Percentiles rank a stretch among this genome's conserved stretches.
These are phyloP conservation scores for Dispira parvispora DNA, from an alignment of 192 early-diverging fungal species.

Conservation along the genomic window DNA sequence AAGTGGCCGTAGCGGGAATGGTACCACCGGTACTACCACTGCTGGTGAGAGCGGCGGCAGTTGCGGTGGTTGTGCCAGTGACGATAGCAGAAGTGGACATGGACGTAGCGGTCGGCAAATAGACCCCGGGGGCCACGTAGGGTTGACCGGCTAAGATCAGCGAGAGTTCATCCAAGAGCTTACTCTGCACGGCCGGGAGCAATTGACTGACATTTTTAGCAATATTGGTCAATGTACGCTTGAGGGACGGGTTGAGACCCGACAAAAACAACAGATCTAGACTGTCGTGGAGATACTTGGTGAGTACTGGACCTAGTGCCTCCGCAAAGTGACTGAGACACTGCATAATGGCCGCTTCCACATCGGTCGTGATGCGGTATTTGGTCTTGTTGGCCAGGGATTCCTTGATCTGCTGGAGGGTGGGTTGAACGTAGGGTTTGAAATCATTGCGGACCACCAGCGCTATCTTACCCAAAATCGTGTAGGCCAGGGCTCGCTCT, in stretches of 20 bases:
- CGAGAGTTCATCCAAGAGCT: constrained; percentile 76
- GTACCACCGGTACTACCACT: too few species aligned
- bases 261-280: constrained; percentile 83
- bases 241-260: constrained; percentile 66
- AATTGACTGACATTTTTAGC: constrained; percentile 70
- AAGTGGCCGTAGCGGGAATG: constrained; percentile 13
- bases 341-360: constrained; percentile 48
- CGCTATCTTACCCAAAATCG: constrained; percentile 74
- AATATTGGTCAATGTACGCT: constrained; percentile 63
- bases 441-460: constrained; percentile 62
- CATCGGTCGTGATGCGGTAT: constrained; percentile 35
- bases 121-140: constrained; percentile 55
- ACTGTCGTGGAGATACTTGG: constrained; percentile 71
- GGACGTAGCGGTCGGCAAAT: constrained; percentile 13
- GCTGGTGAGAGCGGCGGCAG: constrained; percentile 11
- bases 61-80: constrained; percentile 10
- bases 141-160: constrained; percentile 64
- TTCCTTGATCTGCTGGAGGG: constrained; percentile 60
- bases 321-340: constrained; percentile 78
- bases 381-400: constrained; percentile 40
- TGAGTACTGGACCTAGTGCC: constrained; percentile 81
- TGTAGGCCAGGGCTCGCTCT: constrained; percentile 55
- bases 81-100: constrained; percentile 14
- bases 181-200: constrained; percentile 68
- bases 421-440: constrained; percentile 60